Conservation (phyloP, 148 eudicot species). For the Rhododendron kiyosumense region DNA sequence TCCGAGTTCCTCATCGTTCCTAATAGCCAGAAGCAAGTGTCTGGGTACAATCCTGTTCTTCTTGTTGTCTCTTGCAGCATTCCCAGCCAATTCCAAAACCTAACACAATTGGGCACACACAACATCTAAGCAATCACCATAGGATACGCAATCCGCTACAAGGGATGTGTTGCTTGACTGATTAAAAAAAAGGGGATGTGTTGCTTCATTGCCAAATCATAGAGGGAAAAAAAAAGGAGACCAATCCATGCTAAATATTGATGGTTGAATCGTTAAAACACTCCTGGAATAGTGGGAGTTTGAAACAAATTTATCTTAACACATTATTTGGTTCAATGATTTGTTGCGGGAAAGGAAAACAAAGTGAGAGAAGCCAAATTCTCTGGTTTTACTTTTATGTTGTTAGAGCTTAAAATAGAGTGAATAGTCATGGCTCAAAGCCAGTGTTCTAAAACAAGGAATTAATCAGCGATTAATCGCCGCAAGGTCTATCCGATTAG, state of each 20-base stretch:
- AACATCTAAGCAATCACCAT: not conserved
- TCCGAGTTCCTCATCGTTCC: conserved; percentile 42
- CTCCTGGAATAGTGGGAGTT: not conserved
- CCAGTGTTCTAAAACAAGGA: too few relatives aligned
- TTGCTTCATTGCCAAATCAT: not conserved
- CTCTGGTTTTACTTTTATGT: not conserved
- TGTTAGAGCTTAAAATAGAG: not conserved
- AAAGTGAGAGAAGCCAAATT: not conserved
- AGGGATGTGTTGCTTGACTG: not conserved
- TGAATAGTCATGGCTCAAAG: not conserved
- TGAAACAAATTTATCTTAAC: not conserved
- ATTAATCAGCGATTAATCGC: too few relatives aligned
- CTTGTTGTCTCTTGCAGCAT: conserved; percentile 49
- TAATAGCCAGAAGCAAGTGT: conserved; percentile 34
- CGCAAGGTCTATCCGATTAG: too few relatives aligned
- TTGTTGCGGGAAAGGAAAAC: not conserved
- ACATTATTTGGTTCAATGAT: not conserved
- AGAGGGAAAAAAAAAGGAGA: not conserved
- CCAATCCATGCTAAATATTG: not conserved
- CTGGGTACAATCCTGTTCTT: conserved; percentile 39
- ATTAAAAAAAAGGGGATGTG: not conserved
- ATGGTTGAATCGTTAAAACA: not conserved
- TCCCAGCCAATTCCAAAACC: conserved; percentile 46
- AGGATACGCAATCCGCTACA: too few relatives aligned
- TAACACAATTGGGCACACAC: not conserved